phyloP scores from a whole-genome alignment of 192 early-diverging fungal species.

The Coemansia sp. region DNA sequence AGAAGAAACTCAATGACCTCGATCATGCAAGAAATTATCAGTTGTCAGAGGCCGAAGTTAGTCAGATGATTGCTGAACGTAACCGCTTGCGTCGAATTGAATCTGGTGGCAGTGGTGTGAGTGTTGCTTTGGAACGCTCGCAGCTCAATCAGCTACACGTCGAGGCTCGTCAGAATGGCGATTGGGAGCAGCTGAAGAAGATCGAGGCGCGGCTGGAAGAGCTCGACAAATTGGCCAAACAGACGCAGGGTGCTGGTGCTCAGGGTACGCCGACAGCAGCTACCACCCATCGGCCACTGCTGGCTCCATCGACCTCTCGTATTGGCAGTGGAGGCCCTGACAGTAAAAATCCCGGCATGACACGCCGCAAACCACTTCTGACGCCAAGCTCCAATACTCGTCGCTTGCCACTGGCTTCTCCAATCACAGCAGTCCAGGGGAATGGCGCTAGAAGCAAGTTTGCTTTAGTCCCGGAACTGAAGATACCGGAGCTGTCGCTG shows the following conservation, averaged over 20 bases:
- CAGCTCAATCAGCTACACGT: conserved; percentile 53
- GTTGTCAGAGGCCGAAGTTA: conserved; percentile 62
- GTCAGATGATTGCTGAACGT: conserved; percentile 62
- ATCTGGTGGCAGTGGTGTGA: conserved; percentile 21
- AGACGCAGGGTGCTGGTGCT: conserved; percentile 5
- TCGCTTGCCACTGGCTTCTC: background rate
- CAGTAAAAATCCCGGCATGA: conserved; percentile 6
- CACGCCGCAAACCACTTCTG: conserved; percentile 20
- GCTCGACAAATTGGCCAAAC: conserved; percentile 28
- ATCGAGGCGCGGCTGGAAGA: conserved; percentile 43
- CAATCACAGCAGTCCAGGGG: background rate
- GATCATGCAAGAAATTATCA: conserved; percentile 61
- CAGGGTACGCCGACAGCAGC: background rate
- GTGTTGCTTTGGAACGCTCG: conserved; percentile 51
- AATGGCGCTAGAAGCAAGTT: conserved; percentile 13
- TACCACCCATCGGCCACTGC: conserved; percentile 14
- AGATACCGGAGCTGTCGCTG: conserved; percentile 27
- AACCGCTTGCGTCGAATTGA: conserved; percentile 46
- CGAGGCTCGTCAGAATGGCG: conserved; percentile 53
- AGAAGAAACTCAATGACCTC: conserved; percentile 58
- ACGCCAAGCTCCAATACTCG: conserved; percentile 17
- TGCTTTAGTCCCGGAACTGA: conserved; percentile 25
- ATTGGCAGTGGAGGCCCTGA: background rate
- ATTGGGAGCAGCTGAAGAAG: conserved; percentile 49
- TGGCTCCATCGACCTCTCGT: conserved; percentile 38